Conservation (phyloP, 495 filamentous ascomycete genomes). For the Lasiosphaeriaceae sp. region DNA sequence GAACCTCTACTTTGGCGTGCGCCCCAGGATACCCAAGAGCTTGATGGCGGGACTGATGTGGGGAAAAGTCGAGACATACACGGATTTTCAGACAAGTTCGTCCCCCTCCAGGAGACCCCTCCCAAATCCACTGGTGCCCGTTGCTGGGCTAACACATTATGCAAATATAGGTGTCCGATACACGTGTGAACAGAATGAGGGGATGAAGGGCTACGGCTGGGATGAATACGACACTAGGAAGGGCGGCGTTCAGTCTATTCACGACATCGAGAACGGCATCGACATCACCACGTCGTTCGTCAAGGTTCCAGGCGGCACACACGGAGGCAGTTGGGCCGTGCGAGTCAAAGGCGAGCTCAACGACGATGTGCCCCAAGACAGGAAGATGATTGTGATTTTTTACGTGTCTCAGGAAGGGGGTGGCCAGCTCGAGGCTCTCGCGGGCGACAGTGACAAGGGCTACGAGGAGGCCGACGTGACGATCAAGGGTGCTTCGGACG, state of each 20-base stretch:
- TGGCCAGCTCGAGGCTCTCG: slow-evolving; percentile 52
- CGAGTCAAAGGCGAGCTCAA: slow-evolving; percentile 79
- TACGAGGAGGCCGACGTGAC: slow-evolving; percentile 64
- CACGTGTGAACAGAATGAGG: slow-evolving; percentile 93
- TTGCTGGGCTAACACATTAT: slow-evolving; percentile 2
- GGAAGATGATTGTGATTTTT: slow-evolving; percentile 76
- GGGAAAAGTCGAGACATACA: slow-evolving; percentile 80
- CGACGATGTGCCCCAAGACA: slow-evolving; percentile 54
- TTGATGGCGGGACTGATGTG: slow-evolving; percentile 83
- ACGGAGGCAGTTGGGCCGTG: slow-evolving; percentile 90
- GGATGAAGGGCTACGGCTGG: slow-evolving; percentile 96
- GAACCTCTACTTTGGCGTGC: slow-evolving; percentile 92
- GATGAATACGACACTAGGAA: slow-evolving; percentile 87
- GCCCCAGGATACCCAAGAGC: slow-evolving; percentile 82
- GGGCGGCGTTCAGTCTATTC: slow-evolving; percentile 84
- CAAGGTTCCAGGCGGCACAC: slow-evolving; percentile 81
- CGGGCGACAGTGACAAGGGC: slow-evolving; percentile 50
- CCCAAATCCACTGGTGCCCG: too few species aligned
- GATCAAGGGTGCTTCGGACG: slow-evolving; percentile 67
- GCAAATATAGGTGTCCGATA: slow-evolving; percentile 69
- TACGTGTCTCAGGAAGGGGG: slow-evolving; percentile 80
- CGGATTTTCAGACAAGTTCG: slow-evolving; percentile 75
- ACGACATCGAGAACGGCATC: slow-evolving; percentile 79
- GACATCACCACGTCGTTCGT: slow-evolving; percentile 91
- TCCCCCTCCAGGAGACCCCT: slow-evolving; percentile 7